These are phyloP conservation scores for Rhizoclosmatium sp. DNA, from an alignment of 192 early-diverging fungal species.

Conservation along the genomic window DNA sequence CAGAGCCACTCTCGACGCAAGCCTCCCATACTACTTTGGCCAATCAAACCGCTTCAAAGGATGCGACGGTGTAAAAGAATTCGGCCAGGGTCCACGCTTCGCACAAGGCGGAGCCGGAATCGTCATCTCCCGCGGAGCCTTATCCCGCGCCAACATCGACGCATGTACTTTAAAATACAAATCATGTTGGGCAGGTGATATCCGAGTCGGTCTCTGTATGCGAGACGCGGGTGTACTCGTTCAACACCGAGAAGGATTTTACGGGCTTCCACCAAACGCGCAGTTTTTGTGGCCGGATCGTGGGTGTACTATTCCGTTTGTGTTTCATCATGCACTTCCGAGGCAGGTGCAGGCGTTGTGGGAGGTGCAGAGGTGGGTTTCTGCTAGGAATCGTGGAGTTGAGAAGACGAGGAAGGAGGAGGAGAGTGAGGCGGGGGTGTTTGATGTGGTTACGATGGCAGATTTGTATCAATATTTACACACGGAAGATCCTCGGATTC, in stretches of 20 bases:
- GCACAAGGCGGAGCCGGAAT: conserved; percentile 54
- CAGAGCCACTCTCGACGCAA: conserved; percentile 17
- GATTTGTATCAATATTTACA: conserved; percentile 25
- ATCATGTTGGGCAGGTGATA: conserved; percentile 50
- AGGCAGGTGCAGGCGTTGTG: conserved; percentile 43
- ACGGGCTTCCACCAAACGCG: conserved; percentile 36
- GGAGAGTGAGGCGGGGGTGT: not conserved
- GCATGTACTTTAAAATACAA: conserved; percentile 41
- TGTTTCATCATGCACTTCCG: conserved; percentile 51
- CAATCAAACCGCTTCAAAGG: conserved; percentile 44
- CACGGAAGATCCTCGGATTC: not conserved
- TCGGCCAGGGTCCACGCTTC: conserved; percentile 47
- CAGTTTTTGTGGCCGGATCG: conserved; percentile 33
- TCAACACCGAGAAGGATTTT: conserved; percentile 16
- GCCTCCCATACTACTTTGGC: conserved; percentile 55
- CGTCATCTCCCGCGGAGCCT: conserved; percentile 40
- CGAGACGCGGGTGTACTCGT: conserved; percentile 47
- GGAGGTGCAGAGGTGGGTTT: conserved; percentile 12
- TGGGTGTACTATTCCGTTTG: conserved; percentile 49
- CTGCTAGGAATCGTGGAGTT: not conserved
- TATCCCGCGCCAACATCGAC: conserved; percentile 23
- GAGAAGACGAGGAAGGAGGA: conserved; percentile 6
- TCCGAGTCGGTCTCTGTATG: conserved; percentile 49
- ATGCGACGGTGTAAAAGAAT: conserved; percentile 43
- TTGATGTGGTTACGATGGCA: not conserved